These are phyloP conservation scores for Rhinocladiella mackenziei DNA, from an alignment of 2,329 filamentous ascomycete genomes.

Conservation along the genomic window DNA sequence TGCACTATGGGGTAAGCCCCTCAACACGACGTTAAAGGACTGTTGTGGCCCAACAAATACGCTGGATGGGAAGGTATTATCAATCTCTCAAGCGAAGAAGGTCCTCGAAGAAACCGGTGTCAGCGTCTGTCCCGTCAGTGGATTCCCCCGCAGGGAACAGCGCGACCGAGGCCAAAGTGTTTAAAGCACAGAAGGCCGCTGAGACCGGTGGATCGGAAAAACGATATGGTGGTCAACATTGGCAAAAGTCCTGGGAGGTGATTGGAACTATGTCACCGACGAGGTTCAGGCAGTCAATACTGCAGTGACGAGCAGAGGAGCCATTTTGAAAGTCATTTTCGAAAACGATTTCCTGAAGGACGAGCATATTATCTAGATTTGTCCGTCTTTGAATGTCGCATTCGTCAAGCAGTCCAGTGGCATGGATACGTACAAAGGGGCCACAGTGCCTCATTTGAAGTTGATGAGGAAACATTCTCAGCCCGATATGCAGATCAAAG, in stretches of 20 bases:
- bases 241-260: conserved; percentile 54
- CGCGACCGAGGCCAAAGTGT: conserved; percentile 52
- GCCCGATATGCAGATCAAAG: conserved; percentile 52
- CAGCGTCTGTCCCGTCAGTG: conserved; percentile 55
- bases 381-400: conserved; percentile 48
- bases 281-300: conserved; percentile 53
- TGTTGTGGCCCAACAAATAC: conserved; percentile 55
- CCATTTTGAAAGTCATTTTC: conserved; percentile 57
- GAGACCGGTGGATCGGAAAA: conserved; percentile 52
- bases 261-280: conserved; percentile 54
- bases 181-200: conserved; percentile 50
- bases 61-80: conserved; percentile 58
- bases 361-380: conserved; percentile 52
- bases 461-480: conserved; percentile 51
- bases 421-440: conserved; percentile 52
- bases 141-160: conserved; percentile 59
- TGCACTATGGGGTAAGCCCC: too few relatives aligned
- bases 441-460: conserved; percentile 50
- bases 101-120: conserved; percentile 50
- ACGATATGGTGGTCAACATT: conserved; percentile 59
- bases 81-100: conserved; percentile 47
- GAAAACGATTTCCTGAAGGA: conserved; percentile 56
- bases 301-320: conserved; percentile 40
- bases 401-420: conserved; percentile 59
- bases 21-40: too few relatives aligned